These are phyloP conservation scores for Chytriomyces sp. DNA, from an alignment of 192 early-diverging fungal genomes.

Conservation along the genomic window DNA sequence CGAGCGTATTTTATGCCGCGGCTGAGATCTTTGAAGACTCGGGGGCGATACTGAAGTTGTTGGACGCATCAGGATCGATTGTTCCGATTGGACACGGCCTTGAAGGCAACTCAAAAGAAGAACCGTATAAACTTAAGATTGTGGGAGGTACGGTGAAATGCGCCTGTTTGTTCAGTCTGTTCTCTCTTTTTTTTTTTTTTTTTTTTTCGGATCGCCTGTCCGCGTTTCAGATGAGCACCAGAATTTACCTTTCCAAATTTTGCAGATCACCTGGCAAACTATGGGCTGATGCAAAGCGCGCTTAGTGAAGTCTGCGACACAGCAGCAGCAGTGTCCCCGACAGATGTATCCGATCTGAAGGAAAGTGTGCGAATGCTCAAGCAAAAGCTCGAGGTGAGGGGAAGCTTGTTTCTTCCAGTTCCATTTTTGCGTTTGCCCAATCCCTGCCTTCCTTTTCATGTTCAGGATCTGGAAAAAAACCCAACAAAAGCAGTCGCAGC, in stretches of 20 bases:
- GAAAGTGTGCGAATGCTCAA: constrained; percentile 8
- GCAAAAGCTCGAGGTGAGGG: constrained; percentile 14
- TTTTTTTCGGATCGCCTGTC: not conserved
- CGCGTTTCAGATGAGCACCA: not conserved
- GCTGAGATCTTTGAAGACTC: constrained; percentile 20
- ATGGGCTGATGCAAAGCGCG: constrained; percentile 24
- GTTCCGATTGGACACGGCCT: constrained; percentile 34
- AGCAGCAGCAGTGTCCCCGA: not conserved
- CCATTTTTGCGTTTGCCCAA: not conserved
- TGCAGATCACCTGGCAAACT: constrained; percentile 12
- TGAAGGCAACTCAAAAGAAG: constrained; percentile 27
- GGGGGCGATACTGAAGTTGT: constrained; percentile 21
- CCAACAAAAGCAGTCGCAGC: not conserved
- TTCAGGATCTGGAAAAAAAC: constrained; percentile 23
- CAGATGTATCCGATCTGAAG: constrained; percentile 19
- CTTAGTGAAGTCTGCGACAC: constrained; percentile 2
- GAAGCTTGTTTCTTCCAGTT: not conserved
- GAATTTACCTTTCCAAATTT: not conserved
- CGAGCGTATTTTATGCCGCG: constrained; percentile 31
- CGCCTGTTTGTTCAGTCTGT: not conserved
- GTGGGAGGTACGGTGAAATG: constrained; percentile 18
- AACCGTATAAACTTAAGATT: constrained; percentile 19
- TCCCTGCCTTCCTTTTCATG: not conserved
- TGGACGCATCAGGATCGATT: constrained; percentile 10
- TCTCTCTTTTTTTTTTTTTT: not conserved